A percentile compares a stretch with the other conserved stretches of the same genome.
These are phyloP conservation scores for Leccinum solheimii DNA, from an alignment of 1,284 basidiomycete genomes.

Conservation along the genomic window DNA sequence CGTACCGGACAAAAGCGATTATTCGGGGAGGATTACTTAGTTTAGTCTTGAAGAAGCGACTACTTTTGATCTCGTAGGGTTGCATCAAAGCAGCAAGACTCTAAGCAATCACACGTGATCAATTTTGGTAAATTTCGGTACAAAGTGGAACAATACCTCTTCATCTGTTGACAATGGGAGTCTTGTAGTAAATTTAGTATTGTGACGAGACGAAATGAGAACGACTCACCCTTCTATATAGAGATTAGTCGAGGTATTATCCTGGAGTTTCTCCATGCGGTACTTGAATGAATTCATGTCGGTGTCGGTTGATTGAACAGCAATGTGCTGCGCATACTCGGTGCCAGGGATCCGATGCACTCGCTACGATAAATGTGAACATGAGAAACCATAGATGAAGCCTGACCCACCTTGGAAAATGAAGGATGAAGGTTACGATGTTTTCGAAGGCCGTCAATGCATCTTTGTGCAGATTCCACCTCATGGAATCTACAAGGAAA, in stretches of 20 bases:
- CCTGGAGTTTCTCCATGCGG: constrained; percentile 68
- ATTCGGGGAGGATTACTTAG: constrained; percentile 71
- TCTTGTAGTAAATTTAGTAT: constrained; percentile 32
- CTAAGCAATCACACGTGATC: constrained; percentile 30
- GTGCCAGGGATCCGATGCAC: constrained; percentile 78
- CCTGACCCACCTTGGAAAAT: constrained; percentile 51
- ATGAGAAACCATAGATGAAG: neutral
- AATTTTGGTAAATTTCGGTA: neutral
- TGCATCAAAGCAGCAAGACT: constrained; percentile 59
- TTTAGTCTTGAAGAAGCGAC: constrained; percentile 71
- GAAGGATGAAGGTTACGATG: constrained; percentile 76
- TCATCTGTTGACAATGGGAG: constrained; percentile 61
- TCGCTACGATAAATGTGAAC: constrained; percentile 45
- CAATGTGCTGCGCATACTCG: constrained; percentile 41
- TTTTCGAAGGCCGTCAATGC: constrained; percentile 63
- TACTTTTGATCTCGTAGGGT: constrained; percentile 68
- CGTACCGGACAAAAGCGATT: constrained; percentile 73
- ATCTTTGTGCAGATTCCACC: constrained; percentile 64
- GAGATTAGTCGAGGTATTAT: constrained; percentile 63
- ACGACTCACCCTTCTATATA: constrained; percentile 65
- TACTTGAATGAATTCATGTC: constrained; percentile 61
- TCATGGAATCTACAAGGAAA: constrained; percentile 52
- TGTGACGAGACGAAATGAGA: neutral
- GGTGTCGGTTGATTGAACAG: constrained; percentile 22
- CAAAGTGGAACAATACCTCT: constrained; percentile 26